Evolutionary conservation across 176 grass and related monocot species (phyloP).

Genomic region (Lolium rigidum): DNA sequence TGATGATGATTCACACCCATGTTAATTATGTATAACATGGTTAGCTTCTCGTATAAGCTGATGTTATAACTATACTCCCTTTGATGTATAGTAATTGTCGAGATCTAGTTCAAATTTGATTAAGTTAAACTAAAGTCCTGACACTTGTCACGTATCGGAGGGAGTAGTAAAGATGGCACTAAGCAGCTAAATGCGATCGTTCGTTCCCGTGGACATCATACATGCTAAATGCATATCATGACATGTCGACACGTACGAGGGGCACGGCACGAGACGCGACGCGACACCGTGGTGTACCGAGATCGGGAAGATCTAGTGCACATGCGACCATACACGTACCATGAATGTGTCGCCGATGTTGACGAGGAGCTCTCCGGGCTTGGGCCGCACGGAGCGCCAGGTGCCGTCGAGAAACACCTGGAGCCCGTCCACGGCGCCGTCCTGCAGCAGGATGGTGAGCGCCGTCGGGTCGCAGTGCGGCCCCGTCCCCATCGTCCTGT

Average conservation of each 20-base stretch:
- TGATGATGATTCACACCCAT: too few relatives aligned
- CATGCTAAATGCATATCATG: neutral
- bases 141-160: too few relatives aligned
- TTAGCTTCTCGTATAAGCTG: too few relatives aligned
- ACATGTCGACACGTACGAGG: neutral
- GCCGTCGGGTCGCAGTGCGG: slow-evolving; percentile 81
- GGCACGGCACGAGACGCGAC: neutral
- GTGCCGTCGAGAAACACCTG: slow-evolving; percentile 62
- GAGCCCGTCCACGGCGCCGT: slow-evolving; percentile 62
- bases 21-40: too few relatives aligned
- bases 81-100: too few relatives aligned
- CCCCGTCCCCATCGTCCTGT: slow-evolving; percentile 75
- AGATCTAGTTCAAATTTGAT: too few relatives aligned
- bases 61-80: too few relatives aligned
- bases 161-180: too few relatives aligned
- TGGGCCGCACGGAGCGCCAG: slow-evolving; percentile 62
- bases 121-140: too few relatives aligned
- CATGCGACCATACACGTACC: slow-evolving; percentile 45
- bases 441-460: slow-evolving; percentile 79
- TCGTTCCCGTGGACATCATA: neutral
- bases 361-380: slow-evolving; percentile 60
- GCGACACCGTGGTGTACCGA: neutral
- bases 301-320: neutral
- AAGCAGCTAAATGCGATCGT: too few relatives aligned
- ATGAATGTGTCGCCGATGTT: slow-evolving; percentile 92